These are phyloP conservation scores for Rhizopogon salebrosus DNA, from an alignment of 768 basidiomycete genomes.

Conservation along the genomic window DNA sequence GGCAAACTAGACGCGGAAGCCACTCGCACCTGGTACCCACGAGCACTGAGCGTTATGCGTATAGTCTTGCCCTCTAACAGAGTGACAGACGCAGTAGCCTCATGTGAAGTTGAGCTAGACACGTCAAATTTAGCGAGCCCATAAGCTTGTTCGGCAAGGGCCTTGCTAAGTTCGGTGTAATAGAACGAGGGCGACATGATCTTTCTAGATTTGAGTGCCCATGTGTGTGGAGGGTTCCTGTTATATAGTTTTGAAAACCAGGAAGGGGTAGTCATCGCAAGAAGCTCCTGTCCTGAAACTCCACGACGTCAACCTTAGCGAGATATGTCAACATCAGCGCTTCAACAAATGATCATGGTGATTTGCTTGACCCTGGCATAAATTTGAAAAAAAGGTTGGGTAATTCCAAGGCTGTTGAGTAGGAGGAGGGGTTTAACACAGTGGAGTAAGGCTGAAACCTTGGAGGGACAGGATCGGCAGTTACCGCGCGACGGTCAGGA, in stretches of 20 bases:
- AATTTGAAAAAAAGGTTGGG: constrained; percentile 14
- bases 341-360: constrained; percentile 16
- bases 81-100: constrained; percentile 49
- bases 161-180: constrained; percentile 45
- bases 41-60: constrained; percentile 40
- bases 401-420: constrained; percentile 4
- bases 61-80: constrained; percentile 51
- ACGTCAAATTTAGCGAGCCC: constrained; percentile 47
- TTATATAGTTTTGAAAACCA: constrained; percentile 27
- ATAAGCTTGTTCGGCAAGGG: constrained; percentile 55
- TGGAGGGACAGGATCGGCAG: constrained; percentile 1
- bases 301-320: constrained; percentile 10
- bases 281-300: constrained; percentile 8
- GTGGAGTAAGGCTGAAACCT: background rate
- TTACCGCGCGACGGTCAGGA: constrained; percentile 6
- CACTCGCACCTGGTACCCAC: constrained; percentile 51
- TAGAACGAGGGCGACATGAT: constrained; percentile 25
- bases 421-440: background rate
- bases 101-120: constrained; percentile 31
- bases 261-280: constrained; percentile 19
- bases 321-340: constrained; percentile 13
- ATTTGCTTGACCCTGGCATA: constrained; percentile 24
- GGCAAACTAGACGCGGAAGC: background rate
- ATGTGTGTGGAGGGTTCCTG: constrained; percentile 8
- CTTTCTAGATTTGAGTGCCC: constrained; percentile 11